These are phyloP conservation scores for Leishmania arabica DNA, from an alignment of 208 protist species.

Conservation along the genomic window DNA sequence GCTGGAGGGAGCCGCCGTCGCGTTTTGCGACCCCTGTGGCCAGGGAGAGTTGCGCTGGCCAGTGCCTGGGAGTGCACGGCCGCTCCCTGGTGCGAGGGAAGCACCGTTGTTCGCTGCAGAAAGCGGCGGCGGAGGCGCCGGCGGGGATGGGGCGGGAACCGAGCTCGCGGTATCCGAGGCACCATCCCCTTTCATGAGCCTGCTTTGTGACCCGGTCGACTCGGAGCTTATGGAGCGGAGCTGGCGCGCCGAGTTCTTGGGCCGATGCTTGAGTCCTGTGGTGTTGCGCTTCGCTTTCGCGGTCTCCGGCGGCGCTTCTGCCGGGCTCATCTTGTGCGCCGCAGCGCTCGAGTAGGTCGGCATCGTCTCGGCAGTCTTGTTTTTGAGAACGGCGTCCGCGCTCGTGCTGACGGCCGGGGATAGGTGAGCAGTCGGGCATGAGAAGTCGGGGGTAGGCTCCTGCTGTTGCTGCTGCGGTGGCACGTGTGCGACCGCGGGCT, in stretches of 20 bases:
- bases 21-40: conserved; percentile 10
- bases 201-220: conserved; percentile 6
- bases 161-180: neutral
- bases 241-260: conserved; percentile 10
- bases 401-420: neutral
- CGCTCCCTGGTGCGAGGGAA: conserved; percentile 1
- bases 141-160: neutral
- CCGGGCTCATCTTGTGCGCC: neutral
- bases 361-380: neutral
- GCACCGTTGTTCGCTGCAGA: neutral
- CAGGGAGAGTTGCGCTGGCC: neutral
- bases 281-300: conserved; percentile 1
- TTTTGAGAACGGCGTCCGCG: conserved; percentile 2
- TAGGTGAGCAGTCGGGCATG: no score
- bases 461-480: conserved; percentile 9
- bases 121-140: conserved; percentile 3
- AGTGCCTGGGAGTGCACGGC: neutral
- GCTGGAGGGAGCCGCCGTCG: neutral
- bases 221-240: conserved; percentile 1
- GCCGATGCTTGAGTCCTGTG: conserved; percentile 11
- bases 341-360: neutral
- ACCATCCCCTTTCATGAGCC: neutral
- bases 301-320: conserved; percentile 2
- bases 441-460: neutral
- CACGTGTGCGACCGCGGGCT: neutral